phyloP scores from a whole-genome alignment of 192 early-diverging fungal genomes.

The Entomortierella beljakovae region DNA sequence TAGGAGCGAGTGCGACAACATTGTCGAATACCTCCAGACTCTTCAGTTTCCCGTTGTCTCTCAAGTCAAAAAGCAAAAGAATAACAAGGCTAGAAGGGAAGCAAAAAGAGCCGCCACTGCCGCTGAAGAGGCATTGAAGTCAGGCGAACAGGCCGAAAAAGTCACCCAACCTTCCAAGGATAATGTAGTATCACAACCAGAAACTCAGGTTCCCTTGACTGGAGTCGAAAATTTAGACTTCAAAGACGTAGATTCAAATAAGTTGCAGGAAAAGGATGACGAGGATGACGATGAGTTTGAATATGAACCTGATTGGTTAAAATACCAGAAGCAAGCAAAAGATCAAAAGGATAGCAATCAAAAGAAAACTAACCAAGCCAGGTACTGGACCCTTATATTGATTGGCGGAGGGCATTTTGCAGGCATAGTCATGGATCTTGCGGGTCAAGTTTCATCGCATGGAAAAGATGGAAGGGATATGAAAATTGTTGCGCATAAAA shows the following conservation, averaged over 20 bases:
- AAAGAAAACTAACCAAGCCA: conserved; percentile 15
- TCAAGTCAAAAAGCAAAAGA: conserved; percentile 19
- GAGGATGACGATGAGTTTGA: conserved; percentile 26
- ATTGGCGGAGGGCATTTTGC: conserved; percentile 93
- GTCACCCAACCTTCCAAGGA: background rate
- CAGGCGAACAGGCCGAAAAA: background rate
- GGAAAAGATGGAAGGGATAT: conserved; percentile 49
- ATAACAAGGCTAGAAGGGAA: conserved; percentile 23
- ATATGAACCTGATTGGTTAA: conserved; percentile 27
- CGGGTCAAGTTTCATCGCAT: conserved; percentile 37
- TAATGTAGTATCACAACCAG: no score
- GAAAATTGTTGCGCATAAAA: conserved; percentile 84
- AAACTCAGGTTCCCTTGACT: no score
- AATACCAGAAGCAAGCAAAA: conserved; percentile 35
- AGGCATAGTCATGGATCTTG: conserved; percentile 84
- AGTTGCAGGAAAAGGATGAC: background rate
- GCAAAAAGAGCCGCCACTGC: conserved; percentile 18
- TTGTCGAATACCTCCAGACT: conserved; percentile 21
- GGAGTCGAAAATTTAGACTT: no score
- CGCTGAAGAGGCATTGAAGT: background rate
- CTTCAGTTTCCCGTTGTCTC: conserved; percentile 21
- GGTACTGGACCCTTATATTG: conserved; percentile 84
- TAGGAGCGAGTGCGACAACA: conserved; percentile 31
- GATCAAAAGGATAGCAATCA: background rate
- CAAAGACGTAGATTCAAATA: no score